Conservation (phyloP, 2,329 filamentous ascomycete genomes). For the Diaporthe batatas region DNA sequence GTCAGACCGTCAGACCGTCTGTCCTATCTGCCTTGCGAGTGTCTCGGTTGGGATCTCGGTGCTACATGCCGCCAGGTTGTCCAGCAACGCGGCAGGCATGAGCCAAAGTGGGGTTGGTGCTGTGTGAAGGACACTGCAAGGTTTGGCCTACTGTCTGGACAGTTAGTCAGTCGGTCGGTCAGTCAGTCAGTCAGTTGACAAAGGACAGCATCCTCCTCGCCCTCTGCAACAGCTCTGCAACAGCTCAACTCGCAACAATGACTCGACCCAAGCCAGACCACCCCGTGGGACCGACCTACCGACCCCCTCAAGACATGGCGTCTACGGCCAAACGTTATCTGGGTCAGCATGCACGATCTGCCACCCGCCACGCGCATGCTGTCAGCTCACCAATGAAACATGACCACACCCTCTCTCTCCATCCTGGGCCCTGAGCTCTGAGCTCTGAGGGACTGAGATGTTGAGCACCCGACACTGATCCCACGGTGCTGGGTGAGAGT, state of each 20-base stretch:
- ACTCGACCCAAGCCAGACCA: not conserved
- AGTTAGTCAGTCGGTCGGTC: not conserved
- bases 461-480: not conserved
- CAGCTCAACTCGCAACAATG: not conserved
- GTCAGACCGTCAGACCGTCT: too few relatives aligned
- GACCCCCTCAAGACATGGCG: too few relatives aligned
- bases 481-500: not conserved
- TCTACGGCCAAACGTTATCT: conserved; percentile 12
- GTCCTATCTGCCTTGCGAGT: conserved; percentile 15
- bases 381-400: conserved; percentile 25
- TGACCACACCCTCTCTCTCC: conserved; percentile 12
- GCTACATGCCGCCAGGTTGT: not conserved
- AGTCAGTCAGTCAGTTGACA: not conserved
- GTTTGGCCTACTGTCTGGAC: conserved; percentile 28
- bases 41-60: not conserved
- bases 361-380: not conserved
- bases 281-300: too few relatives aligned
- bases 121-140: not conserved
- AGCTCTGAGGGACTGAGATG: not conserved
- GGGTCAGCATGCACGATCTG: conserved; percentile 31
- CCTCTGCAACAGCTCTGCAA: too few relatives aligned
- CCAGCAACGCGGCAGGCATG: not conserved
- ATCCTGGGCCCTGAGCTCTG: not conserved
- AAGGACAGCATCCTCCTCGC: not conserved
- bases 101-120: not conserved